These are phyloP conservation scores for Lactarius pseudohatsudake DNA, from an alignment of 768 basidiomycete species.

Conservation along the genomic window DNA sequence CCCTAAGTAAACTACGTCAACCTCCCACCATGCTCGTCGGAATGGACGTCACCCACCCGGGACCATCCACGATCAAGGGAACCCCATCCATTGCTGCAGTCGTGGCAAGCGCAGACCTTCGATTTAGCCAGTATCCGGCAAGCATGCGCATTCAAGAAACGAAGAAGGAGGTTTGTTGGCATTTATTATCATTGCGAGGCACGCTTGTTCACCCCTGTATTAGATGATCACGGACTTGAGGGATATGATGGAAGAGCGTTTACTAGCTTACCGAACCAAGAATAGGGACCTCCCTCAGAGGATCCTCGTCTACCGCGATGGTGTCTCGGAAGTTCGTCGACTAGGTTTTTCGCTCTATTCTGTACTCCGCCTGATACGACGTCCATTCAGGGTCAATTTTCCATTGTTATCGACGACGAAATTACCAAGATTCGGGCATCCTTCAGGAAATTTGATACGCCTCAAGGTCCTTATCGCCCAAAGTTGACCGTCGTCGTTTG, in stretches of 20 bases:
- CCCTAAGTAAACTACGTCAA: slow-evolving; percentile 40
- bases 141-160: slow-evolving; percentile 51
- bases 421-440: slow-evolving; percentile 45
- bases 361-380: background rate
- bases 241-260: slow-evolving; percentile 49
- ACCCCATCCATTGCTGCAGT: slow-evolving; percentile 57
- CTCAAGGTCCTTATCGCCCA: slow-evolving; percentile 43
- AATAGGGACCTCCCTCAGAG: slow-evolving; percentile 45
- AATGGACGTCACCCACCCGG: slow-evolving; percentile 76
- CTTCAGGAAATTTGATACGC: slow-evolving; percentile 41
- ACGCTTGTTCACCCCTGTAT: background rate
- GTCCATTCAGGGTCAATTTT: slow-evolving; percentile 47
- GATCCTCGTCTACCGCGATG: slow-evolving; percentile 63
- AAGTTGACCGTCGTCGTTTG: slow-evolving; percentile 54
- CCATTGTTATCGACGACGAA: slow-evolving; percentile 45
- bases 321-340: slow-evolving; percentile 67
- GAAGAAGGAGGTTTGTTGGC: slow-evolving; percentile 64
- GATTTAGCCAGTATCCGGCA: slow-evolving; percentile 51
- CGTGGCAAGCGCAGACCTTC: slow-evolving; percentile 47
- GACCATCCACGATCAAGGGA: slow-evolving; percentile 61
- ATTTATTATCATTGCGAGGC: background rate
- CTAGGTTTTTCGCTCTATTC: background rate
- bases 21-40: slow-evolving; percentile 54
- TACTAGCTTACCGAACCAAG: slow-evolving; percentile 41
- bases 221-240: slow-evolving; percentile 51